Base-by-base conservation (phyloP, 2,329 filamentous ascomycete species). In the Tolypocladium pustulatum region DNA sequence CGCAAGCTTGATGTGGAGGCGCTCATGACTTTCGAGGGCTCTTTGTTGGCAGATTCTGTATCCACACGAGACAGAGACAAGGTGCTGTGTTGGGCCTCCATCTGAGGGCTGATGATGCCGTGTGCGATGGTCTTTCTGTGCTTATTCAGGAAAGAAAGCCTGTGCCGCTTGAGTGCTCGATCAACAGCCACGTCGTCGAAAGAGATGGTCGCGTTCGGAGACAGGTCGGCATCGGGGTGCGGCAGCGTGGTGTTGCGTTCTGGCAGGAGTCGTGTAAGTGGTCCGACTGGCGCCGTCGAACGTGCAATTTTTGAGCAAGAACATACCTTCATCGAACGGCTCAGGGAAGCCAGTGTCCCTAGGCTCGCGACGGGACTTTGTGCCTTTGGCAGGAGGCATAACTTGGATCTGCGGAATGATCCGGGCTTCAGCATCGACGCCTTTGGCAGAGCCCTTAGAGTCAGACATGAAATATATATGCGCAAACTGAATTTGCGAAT, bases 161-260 rank as follows among this genome's bases (percentile, higher is more conserved):
- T 75, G 46, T 77, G 74, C 52, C 78, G 74, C 40, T 72, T 68
- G 49, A 78, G 65, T 37, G 74, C 72, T 55, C 71, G 73, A 30
- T 71, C 69, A 1, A 77, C 70, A 57, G 77, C 73, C 52, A 83
- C 70, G 61, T 85, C 81, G 57, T 80, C 77, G 57, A 80, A 76
- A 43, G 77, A 78, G 60, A 87, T 82, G 65, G 73, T 78, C 52
- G 83, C 84, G 61, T 82, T 76, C 55, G 78, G 78, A 17, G 78
- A 80, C 8, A 81, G 75, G 63, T 85, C 78, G 59, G 84, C 84
- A 22, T 85, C 82, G 27, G 84, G 84, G 61, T 87, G 83, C 25
- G 81, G 81, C 20, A 83, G 73, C 2, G 83, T 84, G 17, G 84
- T 87, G 64, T 85, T 87, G 61, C 78, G 75, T 53, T 69, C 79